Evolutionary conservation across 73 alveolate genomes (phyloP), one percentile per base, ranked within the genome.

Genomic region (Stentor coeruleus): DNA sequence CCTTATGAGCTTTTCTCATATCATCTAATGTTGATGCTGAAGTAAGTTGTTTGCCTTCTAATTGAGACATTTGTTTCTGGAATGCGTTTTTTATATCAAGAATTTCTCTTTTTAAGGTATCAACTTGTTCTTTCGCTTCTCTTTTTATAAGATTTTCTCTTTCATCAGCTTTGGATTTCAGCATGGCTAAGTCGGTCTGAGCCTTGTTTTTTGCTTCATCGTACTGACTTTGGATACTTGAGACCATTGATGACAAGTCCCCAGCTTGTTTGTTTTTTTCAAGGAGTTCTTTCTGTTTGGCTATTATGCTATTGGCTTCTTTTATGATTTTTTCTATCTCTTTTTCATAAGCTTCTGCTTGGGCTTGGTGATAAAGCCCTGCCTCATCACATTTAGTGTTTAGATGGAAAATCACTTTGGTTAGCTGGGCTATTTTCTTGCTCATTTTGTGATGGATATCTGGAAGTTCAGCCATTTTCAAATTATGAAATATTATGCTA

Each of bases 301-400:
- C 77, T 41, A 94, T 86, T n/a, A 94, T 93, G 26, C 81, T 76
- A 81, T 94, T 95, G 31, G 98, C 97, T 76, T 95, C 99, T 74
- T 88, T 89, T 3, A 94, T 90, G 60, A 94, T 94, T 38, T 75
- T 81, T n/a, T 95, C 98, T 82, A 95, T 90, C 82, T 95, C 97
- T 72, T 81, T 86, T 74, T 95, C 98, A 74, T 95, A 94, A 14
- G 99, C 97, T 74, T 91, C 83, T 33, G 88, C 90, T 38, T 88
- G 92, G 26, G 95, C 92, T 39, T 84, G 49, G 38, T 82, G 89
- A 58, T 76, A 84, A 33, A 57, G 60, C 59, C 74, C 86, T 26
- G 92, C 93, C 88, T 95, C 99, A 74, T 95, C 99, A 58, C 93
- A 93, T 83, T 95, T 92, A 26, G 99, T 94, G 81, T 95, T 96